phyloP scores from a whole-genome alignment of 2,329 filamentous ascomycete species.

The Calonectria montana region DNA sequence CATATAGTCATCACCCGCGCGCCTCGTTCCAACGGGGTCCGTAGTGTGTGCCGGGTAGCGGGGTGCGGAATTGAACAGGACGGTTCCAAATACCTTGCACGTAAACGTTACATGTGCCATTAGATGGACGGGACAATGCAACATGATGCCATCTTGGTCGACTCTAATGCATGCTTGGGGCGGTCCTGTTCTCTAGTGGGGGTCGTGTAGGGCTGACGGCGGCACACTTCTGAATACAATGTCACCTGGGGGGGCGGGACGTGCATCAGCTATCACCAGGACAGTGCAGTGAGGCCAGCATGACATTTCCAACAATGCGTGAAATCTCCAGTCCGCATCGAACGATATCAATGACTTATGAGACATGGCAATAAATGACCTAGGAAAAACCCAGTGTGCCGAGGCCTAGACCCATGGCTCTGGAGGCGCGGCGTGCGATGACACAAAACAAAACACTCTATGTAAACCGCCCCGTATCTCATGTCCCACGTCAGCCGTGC shows the following conservation, averaged over 20 bases:
- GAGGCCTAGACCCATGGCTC: not conserved
- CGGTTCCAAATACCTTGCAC: not conserved
- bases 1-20: too few relatives aligned
- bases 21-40: not conserved
- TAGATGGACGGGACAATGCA: not conserved
- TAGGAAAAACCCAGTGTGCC: not conserved
- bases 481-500: slow-evolving; percentile 19
- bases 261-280: not conserved
- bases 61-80: not conserved
- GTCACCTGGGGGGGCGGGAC: slow-evolving; percentile 7
- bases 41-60: not conserved
- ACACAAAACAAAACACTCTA: not conserved
- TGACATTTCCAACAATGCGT: not conserved
- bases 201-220: slow-evolving; percentile 16
- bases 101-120: not conserved
- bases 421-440: not conserved
- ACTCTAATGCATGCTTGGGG: not conserved
- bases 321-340: not conserved
- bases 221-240: not conserved
- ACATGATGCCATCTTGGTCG: slow-evolving; percentile 3
- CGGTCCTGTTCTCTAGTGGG: not conserved
- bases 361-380: not conserved
- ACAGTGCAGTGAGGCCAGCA: not conserved
- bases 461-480: not conserved
- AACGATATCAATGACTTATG: not conserved